Evolutionary conservation across 441 rosid species (phyloP), one percentile per base, ranked within the genome.

Genomic region (Aleurites moluccanus): DNA sequence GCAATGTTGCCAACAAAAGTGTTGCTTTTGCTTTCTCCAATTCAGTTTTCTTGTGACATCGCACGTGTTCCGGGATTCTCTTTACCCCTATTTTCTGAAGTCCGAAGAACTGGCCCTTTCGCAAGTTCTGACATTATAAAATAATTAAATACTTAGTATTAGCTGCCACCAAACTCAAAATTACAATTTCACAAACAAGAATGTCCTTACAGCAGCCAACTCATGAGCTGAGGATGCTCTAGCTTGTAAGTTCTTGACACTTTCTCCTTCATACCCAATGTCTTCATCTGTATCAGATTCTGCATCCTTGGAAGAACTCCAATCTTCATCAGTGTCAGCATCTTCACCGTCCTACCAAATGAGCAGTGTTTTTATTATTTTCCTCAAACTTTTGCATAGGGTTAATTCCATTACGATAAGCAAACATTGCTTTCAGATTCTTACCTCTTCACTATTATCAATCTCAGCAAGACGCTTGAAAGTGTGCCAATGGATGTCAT

Each of bases 51-150:
- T 89, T 92, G 85, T 87, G 97, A 80, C 87, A 88, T 80, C 99
- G 87, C 57, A 90, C 94, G 83, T 93, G 94, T 82, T 90, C 94
- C 30, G 99, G 99, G 63, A 96, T 96, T 81, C 40, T 83, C 88
- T 93, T 93, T n/a, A 86, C 57, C 70, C 98, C 98, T 69, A 96
- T 89, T 79, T 90, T 96, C 77, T 89, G 97, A 73, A 96, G 92
- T 1, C 97, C 97, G 79, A 85, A 88, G 88, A 88, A 91, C 70
- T 85, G 82, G 44, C 97, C 98, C 75, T 87, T 92, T 73, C 81
- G 75, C 49, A 89, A 89, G 83, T 93, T 96, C 97, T 92, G 87
- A 38, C 76, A 75, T 74, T 44, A 76, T 27, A 68, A 76, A 33
- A 73, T 18, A 70, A 53, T 16, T 70, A 13, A 63, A 74, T 7